Conservation (phyloP, 345 rosid species). For the Euphorbia lathyris region DNA sequence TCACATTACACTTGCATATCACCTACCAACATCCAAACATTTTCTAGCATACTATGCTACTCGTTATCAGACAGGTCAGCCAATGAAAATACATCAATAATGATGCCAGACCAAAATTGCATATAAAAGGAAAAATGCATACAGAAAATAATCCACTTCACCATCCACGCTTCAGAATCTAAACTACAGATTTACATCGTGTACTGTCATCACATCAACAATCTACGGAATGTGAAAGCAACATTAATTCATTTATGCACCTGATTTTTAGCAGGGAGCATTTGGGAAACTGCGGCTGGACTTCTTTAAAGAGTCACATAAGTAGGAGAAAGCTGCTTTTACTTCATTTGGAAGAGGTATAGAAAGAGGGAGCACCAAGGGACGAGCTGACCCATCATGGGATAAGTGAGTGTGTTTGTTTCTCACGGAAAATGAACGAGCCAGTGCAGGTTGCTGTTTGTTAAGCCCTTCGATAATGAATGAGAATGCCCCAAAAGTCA, state of each 20-base stretch:
- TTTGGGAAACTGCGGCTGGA: constrained; percentile 31
- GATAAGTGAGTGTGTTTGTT: constrained; percentile 21
- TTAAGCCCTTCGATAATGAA: constrained; percentile 70
- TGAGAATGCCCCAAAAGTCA: constrained; percentile 85
- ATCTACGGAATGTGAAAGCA: constrained; percentile 13
- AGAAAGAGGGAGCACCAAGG: constrained; percentile 47
- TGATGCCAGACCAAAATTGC: neutral
- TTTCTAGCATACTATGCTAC: neutral
- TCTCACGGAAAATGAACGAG: constrained; percentile 45
- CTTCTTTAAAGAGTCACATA: constrained; percentile 54
- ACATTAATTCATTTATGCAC: neutral
- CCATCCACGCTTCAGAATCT: constrained; percentile 3
- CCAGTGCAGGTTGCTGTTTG: constrained; percentile 78
- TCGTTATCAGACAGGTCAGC: no score
- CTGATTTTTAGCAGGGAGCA: constrained; percentile 16
- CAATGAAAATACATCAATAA: no score
- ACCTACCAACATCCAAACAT: neutral
- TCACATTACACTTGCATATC: no score
- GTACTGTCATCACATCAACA: constrained; percentile 3
- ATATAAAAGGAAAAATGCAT: neutral
- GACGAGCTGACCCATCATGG: neutral
- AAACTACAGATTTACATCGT: constrained; percentile 8
- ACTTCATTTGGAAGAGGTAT: constrained; percentile 61
- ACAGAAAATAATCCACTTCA: neutral
- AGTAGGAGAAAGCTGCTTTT: constrained; percentile 63